Evolutionary conservation across 208 protist genomes (phyloP), one percentile per base, ranked within the genome.

Genomic region (Tritrichomonas musculus): DNA sequence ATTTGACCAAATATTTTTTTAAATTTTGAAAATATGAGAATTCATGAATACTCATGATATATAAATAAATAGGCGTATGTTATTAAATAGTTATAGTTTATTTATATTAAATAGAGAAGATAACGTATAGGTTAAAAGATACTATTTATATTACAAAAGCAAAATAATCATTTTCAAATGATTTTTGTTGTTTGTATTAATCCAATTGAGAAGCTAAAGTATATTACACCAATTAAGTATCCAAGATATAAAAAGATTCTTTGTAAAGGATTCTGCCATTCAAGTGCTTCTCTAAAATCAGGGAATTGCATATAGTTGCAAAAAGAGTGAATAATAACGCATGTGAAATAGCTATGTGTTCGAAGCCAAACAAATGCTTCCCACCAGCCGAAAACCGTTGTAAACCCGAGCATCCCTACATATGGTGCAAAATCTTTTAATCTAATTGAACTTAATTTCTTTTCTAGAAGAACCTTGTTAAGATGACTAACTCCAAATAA

Each of bases 281-380:
- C 33, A 3, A 88, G 25, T 1, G 77, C 77, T 60, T 33, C 77
- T 57, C 5, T 47, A 57, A 88, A 88, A 47, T 88, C 47, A 13
- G 77, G 77, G n/a, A 88, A 88, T 39, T 88, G 17, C 77, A 88
- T 88, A 22, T 53, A 88, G 57, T 88, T 88, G n/a, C 77, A 88
- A 30, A 88, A 88, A 9, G 25, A 5, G 47, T 88, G 77, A 13
- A 88, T 53, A 33, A 88, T 13, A 33, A 88, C 27, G n/a, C 41
- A 53, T 57, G 77, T 57, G 0, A 88, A 11, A 20, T 47, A 60
- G 8, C 77, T 27, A 36, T 88, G 77, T 33, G 77, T 88, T 39
- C 57, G 53, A 5, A 57, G 3, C 77, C 77, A 88, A 3, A 44
- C 44, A 88, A 88, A 88, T 20, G 47, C 47, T 88, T 44, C 47